Conservation (phyloP, 352 stramenopile genomes). For the Globisporangium paroecandrum region DNA sequence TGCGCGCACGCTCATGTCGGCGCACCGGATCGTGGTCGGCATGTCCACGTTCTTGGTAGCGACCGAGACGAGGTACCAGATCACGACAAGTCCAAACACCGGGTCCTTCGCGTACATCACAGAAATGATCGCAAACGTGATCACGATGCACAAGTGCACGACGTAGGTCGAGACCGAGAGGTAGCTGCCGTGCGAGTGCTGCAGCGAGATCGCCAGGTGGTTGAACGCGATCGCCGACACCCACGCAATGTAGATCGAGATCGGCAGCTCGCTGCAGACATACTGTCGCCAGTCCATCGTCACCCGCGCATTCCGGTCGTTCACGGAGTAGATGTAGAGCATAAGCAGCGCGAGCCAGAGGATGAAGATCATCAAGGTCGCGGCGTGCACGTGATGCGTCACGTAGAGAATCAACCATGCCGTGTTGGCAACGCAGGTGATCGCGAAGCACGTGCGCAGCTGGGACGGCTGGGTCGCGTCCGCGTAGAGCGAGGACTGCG, state of each 20-base stretch:
- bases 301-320: conserved; percentile 50
- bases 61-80: conserved; percentile 74
- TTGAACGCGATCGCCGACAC: conserved; percentile 66
- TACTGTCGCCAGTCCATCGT: conserved; percentile 65
- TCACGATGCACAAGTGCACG: conserved; percentile 53
- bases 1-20: conserved; percentile 55
- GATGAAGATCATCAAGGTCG: conserved; percentile 58
- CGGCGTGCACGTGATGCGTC: conserved; percentile 46
- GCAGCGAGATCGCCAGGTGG: conserved; percentile 64
- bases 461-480: conserved; percentile 63
- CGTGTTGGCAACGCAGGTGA: conserved; percentile 64
- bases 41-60: conserved; percentile 52
- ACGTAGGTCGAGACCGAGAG: conserved; percentile 61
- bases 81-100: conserved; percentile 50
- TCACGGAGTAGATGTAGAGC: conserved; percentile 79
- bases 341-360: conserved; percentile 72
- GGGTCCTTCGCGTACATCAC: conserved; percentile 61
- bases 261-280: conserved; percentile 68
- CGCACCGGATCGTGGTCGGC: conserved; percentile 34
- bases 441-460: conserved; percentile 58
- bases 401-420: conserved; percentile 63
- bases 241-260: conserved; percentile 79
- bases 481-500: conserved; percentile 64
- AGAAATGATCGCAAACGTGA: conserved; percentile 57
- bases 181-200: conserved; percentile 47